Evolutionary conservation across 345 rosid species (phyloP).

Genomic region (sweet orange (Citrus sinensis)): DVS_A1.0 CM039164.1:20920001-20920500

Average conservation of each 20-base stretch:
- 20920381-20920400: background rate
- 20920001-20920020: no score
- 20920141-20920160: background rate
- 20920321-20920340: background rate
- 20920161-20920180: background rate
- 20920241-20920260: background rate
- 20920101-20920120: background rate
- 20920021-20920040: no score
- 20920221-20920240: background rate
- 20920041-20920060: background rate
- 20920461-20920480: background rate
- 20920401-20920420: background rate
- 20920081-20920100: background rate
- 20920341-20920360: background rate
- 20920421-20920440: background rate
- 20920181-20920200: background rate
- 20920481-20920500: background rate
- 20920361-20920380: background rate
- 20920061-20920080: background rate
- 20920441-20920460: background rate
- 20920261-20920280: background rate
- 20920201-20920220: background rate
- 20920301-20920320: background rate
- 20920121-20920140: background rate
- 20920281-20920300: background rate